Evolutionary conservation across 805 yeast genomes (phyloP).

Genomic region (Spathaspora gorwiae): DNA sequence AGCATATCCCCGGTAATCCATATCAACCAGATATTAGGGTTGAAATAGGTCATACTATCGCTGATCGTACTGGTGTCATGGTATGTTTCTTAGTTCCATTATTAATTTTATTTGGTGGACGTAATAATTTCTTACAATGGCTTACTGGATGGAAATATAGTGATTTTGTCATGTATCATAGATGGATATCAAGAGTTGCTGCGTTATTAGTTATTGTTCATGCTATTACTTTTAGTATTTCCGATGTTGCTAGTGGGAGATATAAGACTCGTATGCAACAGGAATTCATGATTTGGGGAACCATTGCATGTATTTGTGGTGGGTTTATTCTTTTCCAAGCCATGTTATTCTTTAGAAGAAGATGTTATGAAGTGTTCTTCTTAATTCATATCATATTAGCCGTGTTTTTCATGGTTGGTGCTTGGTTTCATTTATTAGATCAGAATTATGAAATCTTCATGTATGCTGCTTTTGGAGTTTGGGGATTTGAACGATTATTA

Average conservation of each 20-base stretch:
- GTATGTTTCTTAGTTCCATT: conserved; percentile 53
- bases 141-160: conserved; percentile 52
- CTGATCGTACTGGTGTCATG: conserved; percentile 53
- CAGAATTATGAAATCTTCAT: conserved; percentile 22
- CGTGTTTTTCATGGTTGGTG: conserved; percentile 44
- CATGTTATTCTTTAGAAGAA: conserved; percentile 49
- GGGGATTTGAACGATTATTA: conserved; percentile 32
- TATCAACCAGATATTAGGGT: conserved; percentile 11
- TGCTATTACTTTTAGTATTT: conserved; percentile 16
- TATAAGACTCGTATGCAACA: conserved; percentile 11
- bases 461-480: conserved; percentile 30
- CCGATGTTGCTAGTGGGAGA: conserved; percentile 9
- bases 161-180: conserved; percentile 55
- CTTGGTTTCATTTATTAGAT: conserved; percentile 49
- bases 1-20: conserved; percentile 21
- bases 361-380: conserved; percentile 49
- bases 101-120: conserved; percentile 59
- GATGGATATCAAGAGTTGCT: conserved; percentile 51
- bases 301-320: conserved; percentile 26
- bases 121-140: conserved; percentile 63
- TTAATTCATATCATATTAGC: conserved; percentile 30
- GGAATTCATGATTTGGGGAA: conserved; percentile 24
- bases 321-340: conserved; percentile 50
- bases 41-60: conserved; percentile 40
- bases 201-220: conserved; percentile 43